A percentile compares a stretch with the other conserved stretches of the same genome.
Conservation (phyloP, 192 early-diverging fungal species). For the Coemansia javaensis region DNA sequence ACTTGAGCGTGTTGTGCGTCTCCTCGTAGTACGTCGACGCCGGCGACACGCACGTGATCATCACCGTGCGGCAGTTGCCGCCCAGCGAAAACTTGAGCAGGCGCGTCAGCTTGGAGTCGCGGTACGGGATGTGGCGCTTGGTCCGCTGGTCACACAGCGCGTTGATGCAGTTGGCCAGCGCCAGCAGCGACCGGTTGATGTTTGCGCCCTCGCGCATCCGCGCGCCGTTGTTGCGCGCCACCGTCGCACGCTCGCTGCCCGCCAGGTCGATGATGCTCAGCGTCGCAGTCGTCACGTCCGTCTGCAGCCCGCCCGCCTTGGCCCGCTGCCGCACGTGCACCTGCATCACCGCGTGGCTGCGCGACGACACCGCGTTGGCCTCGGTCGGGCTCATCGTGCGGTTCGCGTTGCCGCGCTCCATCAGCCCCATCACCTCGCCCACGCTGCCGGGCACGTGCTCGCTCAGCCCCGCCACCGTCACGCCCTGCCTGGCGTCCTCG, state of each 20-base stretch:
- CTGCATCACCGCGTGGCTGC: slow-evolving; percentile 77
- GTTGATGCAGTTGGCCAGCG: slow-evolving; percentile 74
- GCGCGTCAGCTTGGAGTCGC: slow-evolving; percentile 71
- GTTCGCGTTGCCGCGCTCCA: slow-evolving; percentile 60
- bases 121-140: slow-evolving; percentile 66
- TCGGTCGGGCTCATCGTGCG: slow-evolving; percentile 72
- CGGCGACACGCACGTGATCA: slow-evolving; percentile 74
- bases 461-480: slow-evolving; percentile 67
- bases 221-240: slow-evolving; percentile 58
- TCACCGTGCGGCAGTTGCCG: slow-evolving; percentile 75
- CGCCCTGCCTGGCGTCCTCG: slow-evolving; percentile 64
- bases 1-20: slow-evolving; percentile 75
- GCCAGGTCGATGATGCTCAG: slow-evolving; percentile 76
- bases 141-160: slow-evolving; percentile 54
- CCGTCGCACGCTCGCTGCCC: slow-evolving; percentile 64
- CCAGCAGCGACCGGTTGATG: slow-evolving; percentile 71
- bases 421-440: slow-evolving; percentile 53
- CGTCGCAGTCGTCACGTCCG: slow-evolving; percentile 53
- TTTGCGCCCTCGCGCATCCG: slow-evolving; percentile 73
- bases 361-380: slow-evolving; percentile 69
- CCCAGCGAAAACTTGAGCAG: slow-evolving; percentile 70
- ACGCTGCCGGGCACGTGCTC: slow-evolving; percentile 57
- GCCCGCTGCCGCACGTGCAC: slow-evolving; percentile 48
- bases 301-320: slow-evolving; percentile 31
- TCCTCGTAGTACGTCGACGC: slow-evolving; percentile 64